Evolutionary conservation across 768 basidiomycete genomes (phyloP), one percentile per base, ranked within the genome.

Genomic region (Crassisporium funariophilum): DNA sequence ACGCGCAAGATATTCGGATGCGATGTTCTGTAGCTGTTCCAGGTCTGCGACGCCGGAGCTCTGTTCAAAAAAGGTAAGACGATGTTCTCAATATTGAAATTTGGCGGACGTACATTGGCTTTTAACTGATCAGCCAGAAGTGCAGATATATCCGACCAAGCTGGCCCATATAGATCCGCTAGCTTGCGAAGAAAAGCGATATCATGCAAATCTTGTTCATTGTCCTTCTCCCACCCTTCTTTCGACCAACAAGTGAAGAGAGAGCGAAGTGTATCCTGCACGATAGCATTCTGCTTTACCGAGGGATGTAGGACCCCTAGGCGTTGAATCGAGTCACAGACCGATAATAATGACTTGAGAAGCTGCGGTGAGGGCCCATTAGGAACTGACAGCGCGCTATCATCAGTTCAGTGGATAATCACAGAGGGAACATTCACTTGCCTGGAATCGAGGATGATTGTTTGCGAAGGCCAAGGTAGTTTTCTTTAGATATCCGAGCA

Each of bases 281-380:
- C 62, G 25, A 74, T 58, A n/a, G 53, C 35, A 45, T 60, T 52
- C 52, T 71, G 68, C 53, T 63, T 67, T 42, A 58, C 33, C 34
- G 62, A 62, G 35, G 73, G 64, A 41, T 69, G 65, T 34, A 72
- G 66, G 39, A 78, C 61, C 1, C 82, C 82, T 10, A 89, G 63
- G n/a, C 76, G 71, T 54, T 81, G 78, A 41, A 84, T 64, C 2
- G 75, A 73, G 11, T 72, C 69, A 23, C 78, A 78, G 13, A 91
- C 64, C 1, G 71, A 62, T 35, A 83, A 61, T 41, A 91, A 61
- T 13, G 81, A 77, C 34, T 77, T 71, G 46, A 84, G 68, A 41
- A 88, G 70, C 34, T 67, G 61, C 38, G 78, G 61, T 25, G 86
- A 86, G 37, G 82, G 79, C 7, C 74, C 72, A 45, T 54, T 64